These are phyloP conservation scores for Dactylellina sp. DNA, from an alignment of 2,329 filamentous ascomycete species.

Conservation along the genomic window DNA sequence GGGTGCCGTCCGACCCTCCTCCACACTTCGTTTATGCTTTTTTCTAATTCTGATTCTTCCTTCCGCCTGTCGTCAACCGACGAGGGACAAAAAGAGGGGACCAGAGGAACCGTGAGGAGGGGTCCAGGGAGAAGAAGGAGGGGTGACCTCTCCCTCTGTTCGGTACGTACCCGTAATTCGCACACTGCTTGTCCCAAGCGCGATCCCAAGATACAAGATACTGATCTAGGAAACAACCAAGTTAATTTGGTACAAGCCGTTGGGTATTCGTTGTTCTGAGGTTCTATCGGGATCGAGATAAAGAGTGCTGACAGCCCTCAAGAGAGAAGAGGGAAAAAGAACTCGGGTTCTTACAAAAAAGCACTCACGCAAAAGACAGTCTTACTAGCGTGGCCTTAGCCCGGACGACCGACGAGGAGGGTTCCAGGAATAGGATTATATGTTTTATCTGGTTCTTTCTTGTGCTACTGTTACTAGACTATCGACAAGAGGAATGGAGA, in stretches of 20 bases:
- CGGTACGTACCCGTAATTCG: conserved; percentile 44
- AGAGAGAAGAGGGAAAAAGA: background rate
- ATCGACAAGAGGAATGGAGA: conserved; percentile 40
- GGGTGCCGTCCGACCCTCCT: conserved; percentile 30
- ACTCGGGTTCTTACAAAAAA: background rate
- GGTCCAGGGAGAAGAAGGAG: conserved; percentile 48
- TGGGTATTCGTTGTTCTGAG: conserved; percentile 12
- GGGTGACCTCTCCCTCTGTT: conserved; percentile 32
- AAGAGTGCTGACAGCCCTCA: conserved; percentile 9
- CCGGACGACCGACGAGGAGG: conserved; percentile 19
- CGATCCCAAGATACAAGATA: conserved; percentile 5
- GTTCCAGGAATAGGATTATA: conserved; percentile 46
- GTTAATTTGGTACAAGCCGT: conserved; percentile 7
- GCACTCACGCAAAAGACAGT: conserved; percentile 29
- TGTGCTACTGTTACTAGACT: conserved; percentile 43
- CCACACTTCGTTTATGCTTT: conserved; percentile 55
- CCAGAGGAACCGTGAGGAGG: conserved; percentile 51
- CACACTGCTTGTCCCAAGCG: conserved; percentile 17
- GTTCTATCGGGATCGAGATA: conserved; percentile 36
- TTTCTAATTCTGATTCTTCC: conserved; percentile 41
- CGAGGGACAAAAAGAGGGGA: conserved; percentile 46
- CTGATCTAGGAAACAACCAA: conserved; percentile 10
- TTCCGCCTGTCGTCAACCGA: conserved; percentile 53
- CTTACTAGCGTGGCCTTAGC: conserved; percentile 36
- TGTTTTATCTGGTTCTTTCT: conserved; percentile 39